A percentile compares a stretch with the other conserved stretches of the same genome.
Evolutionary conservation across 163 green algal genomes (phyloP).

Genomic region (Smithsoniella earleae): DNA sequence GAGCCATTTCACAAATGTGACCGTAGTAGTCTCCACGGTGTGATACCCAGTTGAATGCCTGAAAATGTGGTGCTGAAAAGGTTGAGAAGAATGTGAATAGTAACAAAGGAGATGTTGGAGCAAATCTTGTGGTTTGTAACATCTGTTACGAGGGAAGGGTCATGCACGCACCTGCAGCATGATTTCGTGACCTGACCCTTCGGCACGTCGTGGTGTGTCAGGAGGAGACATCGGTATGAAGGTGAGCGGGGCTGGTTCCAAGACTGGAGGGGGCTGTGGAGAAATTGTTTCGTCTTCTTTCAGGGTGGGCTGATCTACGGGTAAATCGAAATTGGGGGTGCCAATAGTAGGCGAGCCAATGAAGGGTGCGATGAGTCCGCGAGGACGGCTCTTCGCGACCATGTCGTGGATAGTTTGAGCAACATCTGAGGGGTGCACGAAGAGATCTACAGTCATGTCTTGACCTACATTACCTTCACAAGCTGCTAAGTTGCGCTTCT

Average conservation of each 20-base stretch:
- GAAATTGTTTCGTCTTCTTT: neutral
- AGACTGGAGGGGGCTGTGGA: neutral
- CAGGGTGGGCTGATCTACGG: neutral
- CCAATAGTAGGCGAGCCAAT: neutral
- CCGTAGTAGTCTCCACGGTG: constrained; percentile 48
- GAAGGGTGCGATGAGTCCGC: neutral
- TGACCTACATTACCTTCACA: neutral
- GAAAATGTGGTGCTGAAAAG: neutral
- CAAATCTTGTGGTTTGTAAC: neutral
- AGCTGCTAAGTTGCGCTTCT: constrained; percentile 2
- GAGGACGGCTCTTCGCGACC: constrained; percentile 21
- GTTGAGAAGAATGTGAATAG: neutral
- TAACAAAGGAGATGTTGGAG: neutral
- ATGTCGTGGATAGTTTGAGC: constrained; percentile 29
- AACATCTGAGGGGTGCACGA: constrained; percentile 4
- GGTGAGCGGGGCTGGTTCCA: neutral
- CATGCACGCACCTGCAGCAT: constrained; percentile 46
- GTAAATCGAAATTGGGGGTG: neutral
- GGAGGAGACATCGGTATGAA: neutral
- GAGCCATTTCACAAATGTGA: constrained; percentile 39
- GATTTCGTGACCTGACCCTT: constrained; percentile 51
- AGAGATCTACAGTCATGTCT: constrained; percentile 20
- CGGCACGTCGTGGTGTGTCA: constrained; percentile 19
- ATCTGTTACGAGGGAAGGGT: neutral
- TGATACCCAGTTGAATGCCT: constrained; percentile 67